Conservation (phyloP, 2,329 filamentous ascomycete species). For the Beauveria sp. region DNA sequence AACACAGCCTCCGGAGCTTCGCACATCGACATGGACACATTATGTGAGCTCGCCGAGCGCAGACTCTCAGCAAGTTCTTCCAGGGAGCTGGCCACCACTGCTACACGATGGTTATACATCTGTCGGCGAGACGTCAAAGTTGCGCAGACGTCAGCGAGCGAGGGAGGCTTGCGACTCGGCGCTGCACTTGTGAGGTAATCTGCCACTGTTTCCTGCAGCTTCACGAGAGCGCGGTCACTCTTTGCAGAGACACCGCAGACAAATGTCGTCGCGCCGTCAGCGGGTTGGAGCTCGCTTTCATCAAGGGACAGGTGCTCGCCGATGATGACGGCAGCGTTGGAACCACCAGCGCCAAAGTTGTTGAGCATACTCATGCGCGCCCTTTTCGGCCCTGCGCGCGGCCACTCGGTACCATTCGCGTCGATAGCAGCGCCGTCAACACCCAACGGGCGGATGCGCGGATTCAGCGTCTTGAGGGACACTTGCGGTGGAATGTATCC, state of each 20-base stretch:
- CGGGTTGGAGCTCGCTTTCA: not conserved
- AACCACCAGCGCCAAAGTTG: slow-evolving; percentile 26
- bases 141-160: not conserved
- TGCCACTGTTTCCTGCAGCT: not conserved
- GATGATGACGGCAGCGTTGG: slow-evolving; percentile 19
- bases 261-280: not conserved
- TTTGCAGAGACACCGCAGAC: not conserved
- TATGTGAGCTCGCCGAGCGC: not conserved
- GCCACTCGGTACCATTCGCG: slow-evolving; percentile 2
- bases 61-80: not conserved
- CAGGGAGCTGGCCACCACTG: not conserved
- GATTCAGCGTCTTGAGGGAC: slow-evolving; percentile 22
- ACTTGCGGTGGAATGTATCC: slow-evolving; percentile 17
- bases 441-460: not conserved
- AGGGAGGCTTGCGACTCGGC: not conserved
- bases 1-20: not conserved
- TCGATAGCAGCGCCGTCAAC: not conserved
- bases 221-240: not conserved
- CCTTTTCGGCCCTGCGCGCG: slow-evolving; percentile 9
- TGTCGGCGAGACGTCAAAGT: not conserved
- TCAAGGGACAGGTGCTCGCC: slow-evolving; percentile 13
- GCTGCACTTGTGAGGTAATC: not conserved
- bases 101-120: not conserved
- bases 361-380: slow-evolving; percentile 21
- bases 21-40: not conserved